Conservation (phyloP, 495 filamentous ascomycete species). For the Aspergillus funiculosus region DNA sequence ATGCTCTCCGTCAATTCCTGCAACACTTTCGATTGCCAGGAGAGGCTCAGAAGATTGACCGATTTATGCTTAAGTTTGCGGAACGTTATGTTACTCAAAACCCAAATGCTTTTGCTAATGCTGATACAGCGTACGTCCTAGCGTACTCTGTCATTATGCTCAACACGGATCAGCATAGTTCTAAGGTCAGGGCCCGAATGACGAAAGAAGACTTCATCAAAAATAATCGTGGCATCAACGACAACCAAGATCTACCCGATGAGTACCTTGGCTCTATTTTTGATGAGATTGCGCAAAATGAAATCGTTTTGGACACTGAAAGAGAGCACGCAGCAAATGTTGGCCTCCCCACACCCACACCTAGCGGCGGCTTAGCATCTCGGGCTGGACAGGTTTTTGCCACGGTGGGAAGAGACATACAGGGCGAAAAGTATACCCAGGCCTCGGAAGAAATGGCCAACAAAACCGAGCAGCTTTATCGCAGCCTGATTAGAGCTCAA, state of each 20-base stretch:
- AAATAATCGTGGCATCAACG: conserved; percentile 98
- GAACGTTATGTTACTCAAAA: conserved; percentile 92
- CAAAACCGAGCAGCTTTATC: conserved; percentile 84
- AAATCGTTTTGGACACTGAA: conserved; percentile 93
- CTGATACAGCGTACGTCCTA: conserved; percentile 94
- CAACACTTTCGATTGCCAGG: conserved; percentile 94
- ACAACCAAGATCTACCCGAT: conserved; percentile 85
- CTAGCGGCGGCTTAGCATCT: conserved; percentile 64
- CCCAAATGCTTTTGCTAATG: conserved; percentile 95
- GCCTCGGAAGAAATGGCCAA: conserved; percentile 93
- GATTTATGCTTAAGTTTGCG: conserved; percentile 98
- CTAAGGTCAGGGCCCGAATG: conserved; percentile 78
- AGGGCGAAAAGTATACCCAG: conserved; percentile 87
- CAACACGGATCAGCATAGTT: conserved; percentile 93
- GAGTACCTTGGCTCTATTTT: conserved; percentile 88
- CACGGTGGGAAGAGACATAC: conserved; percentile 83
- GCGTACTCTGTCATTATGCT: conserved; percentile 95
- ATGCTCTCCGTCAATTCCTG: conserved; percentile 82
- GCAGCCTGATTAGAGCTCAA: conserved; percentile 80
- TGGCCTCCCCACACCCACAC: conserved; percentile 52
- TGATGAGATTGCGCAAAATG: conserved; percentile 83
- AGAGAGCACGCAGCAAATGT: conserved; percentile 76
- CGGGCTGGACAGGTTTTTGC: conserved; percentile 85
- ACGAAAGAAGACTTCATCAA: conserved; percentile 96
- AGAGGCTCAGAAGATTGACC: conserved; percentile 98